These are phyloP conservation scores for Thelephora ganbajun DNA, from an alignment of 768 basidiomycete species.

Conservation along the genomic window DNA sequence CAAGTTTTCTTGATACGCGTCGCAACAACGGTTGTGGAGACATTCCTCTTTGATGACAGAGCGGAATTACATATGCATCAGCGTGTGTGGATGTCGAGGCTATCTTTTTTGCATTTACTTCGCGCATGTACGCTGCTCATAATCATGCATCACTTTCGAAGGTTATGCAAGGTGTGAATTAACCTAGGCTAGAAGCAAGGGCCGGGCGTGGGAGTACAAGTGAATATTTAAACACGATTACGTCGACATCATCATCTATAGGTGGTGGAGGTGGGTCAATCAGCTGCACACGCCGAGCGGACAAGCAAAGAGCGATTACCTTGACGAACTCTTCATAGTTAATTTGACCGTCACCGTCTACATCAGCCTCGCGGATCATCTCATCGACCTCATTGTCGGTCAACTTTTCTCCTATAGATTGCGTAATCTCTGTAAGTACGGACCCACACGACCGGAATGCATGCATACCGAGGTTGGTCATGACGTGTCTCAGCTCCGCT, in stretches of 20 bases:
- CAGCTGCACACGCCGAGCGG: constrained; percentile 2
- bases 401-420: constrained; percentile 61
- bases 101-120: no score
- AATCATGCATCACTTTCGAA: no score
- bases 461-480: constrained; percentile 71
- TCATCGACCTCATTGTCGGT: constrained; percentile 82
- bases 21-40: no score
- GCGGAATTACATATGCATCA: no score
- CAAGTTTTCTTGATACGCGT: background rate
- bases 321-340: constrained; percentile 85
- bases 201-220: no score
- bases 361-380: constrained; percentile 95
- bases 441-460: background rate
- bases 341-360: constrained; percentile 90
- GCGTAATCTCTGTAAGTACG: constrained; percentile 1
- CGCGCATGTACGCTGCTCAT: no score
- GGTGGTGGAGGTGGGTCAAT: constrained; percentile 5
- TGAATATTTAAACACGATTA: constrained; percentile 17
- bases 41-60: no score
- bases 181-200: no score
- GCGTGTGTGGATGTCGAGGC: no score
- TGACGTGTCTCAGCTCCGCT: constrained; percentile 79
- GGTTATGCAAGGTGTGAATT: no score
- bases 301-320: constrained; percentile 22
- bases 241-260: constrained; percentile 65